Evolutionary conservation across 73 alveolate species (phyloP).

Genomic region (Paramecium caudatum): DNA sequence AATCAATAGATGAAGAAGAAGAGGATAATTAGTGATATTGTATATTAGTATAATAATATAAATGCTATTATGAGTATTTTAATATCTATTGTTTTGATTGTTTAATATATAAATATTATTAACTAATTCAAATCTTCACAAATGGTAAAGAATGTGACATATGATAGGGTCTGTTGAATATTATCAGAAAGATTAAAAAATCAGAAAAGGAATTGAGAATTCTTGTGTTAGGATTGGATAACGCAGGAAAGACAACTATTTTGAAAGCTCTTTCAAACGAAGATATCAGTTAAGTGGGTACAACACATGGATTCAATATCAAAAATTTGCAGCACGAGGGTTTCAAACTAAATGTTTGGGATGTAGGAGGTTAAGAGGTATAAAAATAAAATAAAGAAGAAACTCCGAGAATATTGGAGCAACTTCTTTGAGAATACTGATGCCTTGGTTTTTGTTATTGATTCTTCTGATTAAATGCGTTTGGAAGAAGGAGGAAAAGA

Average conservation of each 20-base stretch:
- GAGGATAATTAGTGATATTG: constrained; percentile 20
- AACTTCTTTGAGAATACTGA: constrained; percentile 98
- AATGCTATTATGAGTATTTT: no score
- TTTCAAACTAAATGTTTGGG: constrained; percentile 98
- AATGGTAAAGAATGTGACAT: not conserved
- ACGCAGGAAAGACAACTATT: constrained; percentile 99
- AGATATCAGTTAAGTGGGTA: constrained; percentile 93
- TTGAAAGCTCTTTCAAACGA: constrained; percentile 96
- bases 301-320: constrained; percentile 98
- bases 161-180: not conserved
- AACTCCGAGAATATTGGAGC: constrained; percentile 97
- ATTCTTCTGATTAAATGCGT: constrained; percentile 96
- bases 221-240: constrained; percentile 98
- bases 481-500: constrained; percentile 93
- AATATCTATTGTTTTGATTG: not conserved
- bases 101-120: no score
- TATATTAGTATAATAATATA: not conserved
- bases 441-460: constrained; percentile 97
- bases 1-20: constrained; percentile 25
- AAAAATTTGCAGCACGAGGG: constrained; percentile 97
- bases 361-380: constrained; percentile 98
- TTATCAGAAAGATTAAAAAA: constrained; percentile 24
- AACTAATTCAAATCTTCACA: not conserved
- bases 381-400: not conserved
- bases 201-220: constrained; percentile 95